phyloP scores from a whole-genome alignment of 805 yeast genomes.

The Starmerella tilneyi region DNA sequence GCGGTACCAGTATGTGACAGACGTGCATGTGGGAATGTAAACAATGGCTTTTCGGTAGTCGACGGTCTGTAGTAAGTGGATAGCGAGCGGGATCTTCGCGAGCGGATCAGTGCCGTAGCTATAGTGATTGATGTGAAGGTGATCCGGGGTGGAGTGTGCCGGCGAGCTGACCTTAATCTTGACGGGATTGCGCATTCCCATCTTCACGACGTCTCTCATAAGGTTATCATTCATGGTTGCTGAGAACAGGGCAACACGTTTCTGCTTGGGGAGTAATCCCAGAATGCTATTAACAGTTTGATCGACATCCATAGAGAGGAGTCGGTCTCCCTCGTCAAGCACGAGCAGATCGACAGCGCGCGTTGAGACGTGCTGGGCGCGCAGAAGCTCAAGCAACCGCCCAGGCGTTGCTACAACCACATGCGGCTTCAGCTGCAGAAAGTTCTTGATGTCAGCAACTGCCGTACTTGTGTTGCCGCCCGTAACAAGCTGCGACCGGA shows the following conservation, averaged over 20 bases:
- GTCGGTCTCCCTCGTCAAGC: slow-evolving; percentile 86
- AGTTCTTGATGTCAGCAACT: slow-evolving; percentile 54
- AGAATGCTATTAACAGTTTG: slow-evolving; percentile 59
- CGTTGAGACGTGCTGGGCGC: slow-evolving; percentile 47
- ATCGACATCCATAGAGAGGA: slow-evolving; percentile 67
- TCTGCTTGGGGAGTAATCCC: slow-evolving; percentile 68
- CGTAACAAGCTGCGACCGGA: slow-evolving; percentile 32
- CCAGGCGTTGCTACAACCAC: slow-evolving; percentile 91
- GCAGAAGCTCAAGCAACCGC: slow-evolving; percentile 61
- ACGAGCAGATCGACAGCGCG: slow-evolving; percentile 61
- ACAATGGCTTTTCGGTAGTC: slow-evolving; percentile 73
- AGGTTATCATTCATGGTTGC: slow-evolving; percentile 78
- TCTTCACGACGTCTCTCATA: slow-evolving; percentile 63
- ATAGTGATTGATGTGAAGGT: slow-evolving; percentile 42
- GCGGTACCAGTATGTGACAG: slow-evolving; percentile 57
- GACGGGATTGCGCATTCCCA: slow-evolving; percentile 91
- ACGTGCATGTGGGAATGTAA: slow-evolving; percentile 81
- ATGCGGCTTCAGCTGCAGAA: slow-evolving; percentile 49
- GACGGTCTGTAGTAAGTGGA: slow-evolving; percentile 44
- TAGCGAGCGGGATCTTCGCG: slow-evolving; percentile 48
- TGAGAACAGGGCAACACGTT: slow-evolving; percentile 86
- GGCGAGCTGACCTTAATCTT: slow-evolving; percentile 57
- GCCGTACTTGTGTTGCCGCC: slow-evolving; percentile 38
- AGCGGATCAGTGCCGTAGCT: slow-evolving; percentile 50
- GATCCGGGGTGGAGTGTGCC: slow-evolving; percentile 39